phyloP scores from a whole-genome alignment of 139 green algal genomes.

The Picochlorum sp. region DNA sequence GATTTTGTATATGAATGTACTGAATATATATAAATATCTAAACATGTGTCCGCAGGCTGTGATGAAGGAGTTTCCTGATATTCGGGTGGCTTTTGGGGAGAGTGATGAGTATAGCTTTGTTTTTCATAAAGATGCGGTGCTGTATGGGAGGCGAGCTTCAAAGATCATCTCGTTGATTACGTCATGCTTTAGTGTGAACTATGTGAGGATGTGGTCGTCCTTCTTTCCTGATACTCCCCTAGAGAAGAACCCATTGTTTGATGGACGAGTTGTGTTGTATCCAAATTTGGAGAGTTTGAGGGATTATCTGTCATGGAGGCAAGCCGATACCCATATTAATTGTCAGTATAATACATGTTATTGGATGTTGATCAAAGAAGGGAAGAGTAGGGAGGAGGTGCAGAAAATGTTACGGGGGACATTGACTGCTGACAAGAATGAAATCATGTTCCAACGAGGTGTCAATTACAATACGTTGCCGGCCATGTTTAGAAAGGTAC shows the following conservation, averaged over 20 bases:
- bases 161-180: slow-evolving; percentile 81
- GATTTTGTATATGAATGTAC: background rate
- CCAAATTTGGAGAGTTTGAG: slow-evolving; percentile 50
- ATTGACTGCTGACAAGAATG: slow-evolving; percentile 77
- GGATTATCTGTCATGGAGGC: slow-evolving; percentile 90
- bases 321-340: slow-evolving; percentile 93
- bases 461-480: slow-evolving; percentile 89
- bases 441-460: slow-evolving; percentile 70
- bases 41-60: slow-evolving; percentile 34
- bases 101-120: slow-evolving; percentile 90
- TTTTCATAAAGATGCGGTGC: slow-evolving; percentile 39
- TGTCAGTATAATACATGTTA: slow-evolving; percentile 97
- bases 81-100: slow-evolving; percentile 70
- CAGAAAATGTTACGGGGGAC: slow-evolving; percentile 67
- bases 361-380: slow-evolving; percentile 75
- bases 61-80: slow-evolving; percentile 61
- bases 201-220: slow-evolving; percentile 64
- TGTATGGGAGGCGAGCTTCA: slow-evolving; percentile 62
- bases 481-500: slow-evolving; percentile 76
- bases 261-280: slow-evolving; percentile 82
- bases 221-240: slow-evolving; percentile 49
- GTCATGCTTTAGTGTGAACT: slow-evolving; percentile 78
- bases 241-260: slow-evolving; percentile 70
- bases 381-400: slow-evolving; percentile 45
- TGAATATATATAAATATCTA: background rate